Base-by-base conservation (phyloP, 148 eudicot species). In the Heliosperma pusillum region DNA sequence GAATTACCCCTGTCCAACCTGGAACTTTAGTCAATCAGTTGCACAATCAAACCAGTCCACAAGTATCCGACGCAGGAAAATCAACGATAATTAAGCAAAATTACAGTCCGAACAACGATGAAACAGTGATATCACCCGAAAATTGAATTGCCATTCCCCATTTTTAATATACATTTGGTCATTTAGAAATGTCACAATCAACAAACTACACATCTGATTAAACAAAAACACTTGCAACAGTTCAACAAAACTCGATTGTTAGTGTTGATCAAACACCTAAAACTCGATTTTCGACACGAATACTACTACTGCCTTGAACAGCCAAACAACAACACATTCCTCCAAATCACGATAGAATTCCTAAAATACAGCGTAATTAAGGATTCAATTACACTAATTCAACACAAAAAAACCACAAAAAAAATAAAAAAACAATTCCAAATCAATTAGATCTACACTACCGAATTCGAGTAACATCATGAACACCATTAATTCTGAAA, bases 371-470 rank as follows among this genome's bases (percentile, higher is more conserved):
- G 33, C 71, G 15, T 69, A 45, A 69, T 22, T 22, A 21, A 45
- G n/a, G 56, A 45, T 33, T 52, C 11, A 70, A 70, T 26, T 1
- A 4, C 60, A 70, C 73, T 26, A 70, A 52, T 70, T 50, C 53
- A 24, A 70, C 73, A 16, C 60, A 52, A 70, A 68, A 45, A 42
- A 12, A 68, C 42, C 3, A 45, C 30, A 42, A 68, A 42, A 68
- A 36, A 4, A 42, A 68, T 20, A 68, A 36, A 4, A 4, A 24
- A 70, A 15, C 65, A 70, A 50, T 53, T n/a, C 3, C 66, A 64
- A 44, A 21, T 11, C 7, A 19, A 50, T 22, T 20, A 77, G 83
- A 80, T 80, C 83, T 71, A 72, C 7, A 26, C 3, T 47, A 17
- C 19, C 57, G 57, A 36, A 69, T 47, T 62, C 20, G 53, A 69